These are phyloP conservation scores for Fusarium chlamydosporum DNA, from an alignment of 2,329 filamentous ascomycete species.

Conservation along the genomic window DNA sequence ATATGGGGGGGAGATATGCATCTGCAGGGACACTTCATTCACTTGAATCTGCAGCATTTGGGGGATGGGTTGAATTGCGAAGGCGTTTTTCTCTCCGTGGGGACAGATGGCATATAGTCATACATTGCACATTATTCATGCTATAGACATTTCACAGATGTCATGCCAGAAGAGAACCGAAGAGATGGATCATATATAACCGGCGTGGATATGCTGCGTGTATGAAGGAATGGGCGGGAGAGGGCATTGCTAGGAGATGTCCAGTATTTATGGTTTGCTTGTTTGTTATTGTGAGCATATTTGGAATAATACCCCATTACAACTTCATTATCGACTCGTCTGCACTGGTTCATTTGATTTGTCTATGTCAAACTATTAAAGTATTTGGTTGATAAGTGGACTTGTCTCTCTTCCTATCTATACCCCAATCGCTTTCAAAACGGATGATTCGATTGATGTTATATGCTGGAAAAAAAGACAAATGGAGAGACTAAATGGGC, in stretches of 20 bases:
- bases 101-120: slow-evolving; percentile 35
- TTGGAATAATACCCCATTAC: slow-evolving; percentile 52
- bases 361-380: not conserved
- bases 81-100: slow-evolving; percentile 33
- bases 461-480: not conserved
- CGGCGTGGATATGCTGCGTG: slow-evolving; percentile 21
- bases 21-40: slow-evolving; percentile 42
- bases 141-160: slow-evolving; percentile 30
- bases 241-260: slow-evolving; percentile 33
- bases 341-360: not conserved
- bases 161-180: slow-evolving; percentile 28
- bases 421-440: not conserved
- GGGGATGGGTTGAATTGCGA: slow-evolving; percentile 29
- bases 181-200: slow-evolving; percentile 38
- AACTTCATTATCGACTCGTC: slow-evolving; percentile 5
- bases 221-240: slow-evolving; percentile 25
- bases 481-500: not conserved
- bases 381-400: too few species aligned
- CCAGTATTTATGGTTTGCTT: slow-evolving; percentile 45
- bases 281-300: slow-evolving; percentile 48
- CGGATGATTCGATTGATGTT: not conserved
- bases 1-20: slow-evolving; percentile 36
- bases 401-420: not conserved
- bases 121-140: slow-evolving; percentile 35
- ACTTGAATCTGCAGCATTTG: slow-evolving; percentile 28